A percentile compares a stretch with the other conserved stretches of the same genome.
Conservation (phyloP, 768 basidiomycete genomes). For the Phanerodontia chrysosporium region DNA sequence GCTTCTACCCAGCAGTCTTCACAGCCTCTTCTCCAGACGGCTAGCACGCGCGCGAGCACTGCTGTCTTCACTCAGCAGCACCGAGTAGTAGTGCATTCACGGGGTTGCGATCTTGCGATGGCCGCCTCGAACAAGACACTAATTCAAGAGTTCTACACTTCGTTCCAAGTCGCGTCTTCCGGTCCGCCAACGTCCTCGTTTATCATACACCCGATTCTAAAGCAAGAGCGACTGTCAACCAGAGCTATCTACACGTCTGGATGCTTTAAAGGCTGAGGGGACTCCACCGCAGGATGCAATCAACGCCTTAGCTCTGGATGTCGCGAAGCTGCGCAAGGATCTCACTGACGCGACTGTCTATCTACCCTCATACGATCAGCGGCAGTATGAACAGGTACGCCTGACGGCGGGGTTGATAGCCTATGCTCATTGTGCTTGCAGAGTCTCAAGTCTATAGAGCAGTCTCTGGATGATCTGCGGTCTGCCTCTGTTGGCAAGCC, state of each 20-base stretch:
- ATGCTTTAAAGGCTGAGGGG: constrained; percentile 29
- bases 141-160: constrained; percentile 44
- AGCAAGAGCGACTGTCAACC: constrained; percentile 10
- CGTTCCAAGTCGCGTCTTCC: constrained; percentile 46
- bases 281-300: constrained; percentile 26
- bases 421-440: too few relatives aligned
- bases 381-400: constrained; percentile 64
- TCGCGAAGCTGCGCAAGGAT: constrained; percentile 57
- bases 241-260: constrained; percentile 50
- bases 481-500: constrained; percentile 41
- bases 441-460: constrained; percentile 67
- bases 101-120: constrained; percentile 10
- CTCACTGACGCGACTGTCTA: constrained; percentile 61
- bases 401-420: too few relatives aligned
- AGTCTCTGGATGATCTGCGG: constrained; percentile 47
- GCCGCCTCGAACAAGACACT: constrained; percentile 35
- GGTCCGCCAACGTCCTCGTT: constrained; percentile 37
- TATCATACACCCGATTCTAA: constrained; percentile 5
- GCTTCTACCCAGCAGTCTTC: background rate
- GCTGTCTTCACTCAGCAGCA: too few relatives aligned
- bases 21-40: too few relatives aligned
- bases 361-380: constrained; percentile 71
- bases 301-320: constrained; percentile 42
- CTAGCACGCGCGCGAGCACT: too few relatives aligned
- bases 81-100: too few relatives aligned